A percentile compares a stretch with the other conserved stretches of the same genome.
phyloP scores from a whole-genome alignment of 306 rosid genomes.

The Prunus fruticosa region DNA sequence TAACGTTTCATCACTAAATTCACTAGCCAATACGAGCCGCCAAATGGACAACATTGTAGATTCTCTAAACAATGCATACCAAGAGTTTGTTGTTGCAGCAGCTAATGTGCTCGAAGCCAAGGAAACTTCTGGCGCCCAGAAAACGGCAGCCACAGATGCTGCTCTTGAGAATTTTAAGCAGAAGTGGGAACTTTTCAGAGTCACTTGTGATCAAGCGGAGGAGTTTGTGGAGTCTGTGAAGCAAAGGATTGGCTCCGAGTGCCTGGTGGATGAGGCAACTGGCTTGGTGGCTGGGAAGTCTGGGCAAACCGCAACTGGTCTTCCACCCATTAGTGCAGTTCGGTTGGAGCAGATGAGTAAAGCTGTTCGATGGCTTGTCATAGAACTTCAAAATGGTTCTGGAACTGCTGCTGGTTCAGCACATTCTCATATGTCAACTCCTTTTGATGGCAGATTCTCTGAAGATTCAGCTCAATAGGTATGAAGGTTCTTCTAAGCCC shows the following conservation, averaged over 20 bases:
- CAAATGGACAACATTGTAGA: conserved; percentile 68
- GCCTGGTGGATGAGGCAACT: conserved; percentile 82
- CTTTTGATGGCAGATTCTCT: conserved; percentile 72
- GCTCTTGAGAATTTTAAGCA: conserved; percentile 74
- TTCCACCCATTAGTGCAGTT: conserved; percentile 70
- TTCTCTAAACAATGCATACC: conserved; percentile 60
- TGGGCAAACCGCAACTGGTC: conserved; percentile 47
- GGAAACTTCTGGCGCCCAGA: conserved; percentile 43
- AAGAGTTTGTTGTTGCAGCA: conserved; percentile 68
- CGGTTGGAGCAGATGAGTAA: conserved; percentile 85
- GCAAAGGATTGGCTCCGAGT: conserved; percentile 83
- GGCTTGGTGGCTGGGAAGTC: conserved; percentile 53
- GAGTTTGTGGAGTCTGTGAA: conserved; percentile 80
- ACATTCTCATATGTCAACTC: conserved; percentile 57
- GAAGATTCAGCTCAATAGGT: conserved; percentile 72
- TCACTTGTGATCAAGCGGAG: conserved; percentile 79
- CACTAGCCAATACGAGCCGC: background rate
- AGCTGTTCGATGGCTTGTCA: conserved; percentile 75
- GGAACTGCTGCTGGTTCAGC: conserved; percentile 51
- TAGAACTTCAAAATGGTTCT: conserved; percentile 71
- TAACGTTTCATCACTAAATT: background rate
- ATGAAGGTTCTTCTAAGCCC: background rate
- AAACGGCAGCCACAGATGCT: conserved; percentile 53
- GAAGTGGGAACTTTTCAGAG: conserved; percentile 76
- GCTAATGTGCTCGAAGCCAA: conserved; percentile 63